A percentile compares a stretch with the other conserved stretches of the same genome.
phyloP scores from a whole-genome alignment of 257 asterid species.

The Knoxia roxburghii region DNA sequence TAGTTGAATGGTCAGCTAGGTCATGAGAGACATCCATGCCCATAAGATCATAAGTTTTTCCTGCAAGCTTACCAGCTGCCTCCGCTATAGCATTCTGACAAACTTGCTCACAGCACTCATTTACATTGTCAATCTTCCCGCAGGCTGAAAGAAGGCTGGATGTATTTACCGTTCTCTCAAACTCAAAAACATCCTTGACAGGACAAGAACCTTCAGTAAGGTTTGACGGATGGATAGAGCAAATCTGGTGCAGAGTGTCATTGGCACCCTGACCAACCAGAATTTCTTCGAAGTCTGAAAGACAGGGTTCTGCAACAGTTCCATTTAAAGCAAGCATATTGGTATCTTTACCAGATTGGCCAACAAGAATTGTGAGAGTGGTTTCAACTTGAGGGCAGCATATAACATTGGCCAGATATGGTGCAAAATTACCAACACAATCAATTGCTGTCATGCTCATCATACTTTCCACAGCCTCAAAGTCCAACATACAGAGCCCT shows the following conservation, averaged over 20 bases:
- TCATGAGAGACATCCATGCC: conserved; percentile 44
- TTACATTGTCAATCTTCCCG: conserved; percentile 68
- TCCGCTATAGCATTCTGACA: conserved; percentile 84
- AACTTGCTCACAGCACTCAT: conserved; percentile 90
- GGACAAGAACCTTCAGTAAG: conserved; percentile 96
- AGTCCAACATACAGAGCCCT: conserved; percentile 75
- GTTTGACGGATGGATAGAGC: conserved; percentile 69
- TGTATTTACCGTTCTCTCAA: conserved; percentile 68
- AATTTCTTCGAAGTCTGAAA: conserved; percentile 74
- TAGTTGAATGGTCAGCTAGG: conserved; percentile 59
- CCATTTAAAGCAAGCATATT: conserved; percentile 64
- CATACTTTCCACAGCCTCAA: conserved; percentile 55
- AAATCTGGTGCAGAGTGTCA: conserved; percentile 54
- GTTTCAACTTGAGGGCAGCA: conserved; percentile 99
- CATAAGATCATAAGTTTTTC: conserved; percentile 55
- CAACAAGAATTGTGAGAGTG: conserved; percentile 68
- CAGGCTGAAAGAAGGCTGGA: conserved; percentile 77
- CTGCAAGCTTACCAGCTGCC: conserved; percentile 78
- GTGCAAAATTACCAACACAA: conserved; percentile 90
- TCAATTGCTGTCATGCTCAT: conserved; percentile 71
- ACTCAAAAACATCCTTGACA: conserved; percentile 57
- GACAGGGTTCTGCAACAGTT: conserved; percentile 65
- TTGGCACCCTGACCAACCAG: conserved; percentile 89
- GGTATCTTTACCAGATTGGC: conserved; percentile 68
- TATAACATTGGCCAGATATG: conserved; percentile 78